These are phyloP conservation scores for Tolypocladium paradoxum DNA, from an alignment of 2,329 filamentous ascomycete species.

Conservation along the genomic window DNA sequence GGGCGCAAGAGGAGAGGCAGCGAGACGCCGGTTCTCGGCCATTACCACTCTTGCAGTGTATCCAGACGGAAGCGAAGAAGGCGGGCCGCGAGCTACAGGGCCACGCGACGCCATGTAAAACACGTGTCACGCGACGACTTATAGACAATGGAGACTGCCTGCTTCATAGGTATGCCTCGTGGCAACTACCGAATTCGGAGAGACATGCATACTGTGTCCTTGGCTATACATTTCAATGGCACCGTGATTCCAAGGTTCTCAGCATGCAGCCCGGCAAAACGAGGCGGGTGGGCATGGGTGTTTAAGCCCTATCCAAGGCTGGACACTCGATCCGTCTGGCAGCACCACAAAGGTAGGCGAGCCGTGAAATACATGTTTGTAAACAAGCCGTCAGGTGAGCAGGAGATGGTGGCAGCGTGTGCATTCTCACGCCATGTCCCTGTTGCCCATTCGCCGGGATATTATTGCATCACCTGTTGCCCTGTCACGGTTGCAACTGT, in stretches of 20 bases:
- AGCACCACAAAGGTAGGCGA: background rate
- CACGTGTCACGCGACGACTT: background rate
- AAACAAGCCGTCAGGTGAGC: background rate
- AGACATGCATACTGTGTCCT: background rate
- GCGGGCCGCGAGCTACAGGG: background rate
- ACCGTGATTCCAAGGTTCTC: background rate
- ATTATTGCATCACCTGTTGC: background rate
- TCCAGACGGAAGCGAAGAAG: background rate
- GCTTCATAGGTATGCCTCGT: background rate
- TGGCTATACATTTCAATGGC: background rate
- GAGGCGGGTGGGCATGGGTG: background rate
- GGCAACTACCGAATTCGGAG: background rate
- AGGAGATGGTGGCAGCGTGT: background rate
- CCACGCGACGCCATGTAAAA: background rate
- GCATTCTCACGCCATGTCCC: background rate
- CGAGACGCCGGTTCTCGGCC: slow-evolving; percentile 20
- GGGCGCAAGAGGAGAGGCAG: slow-evolving; percentile 8
- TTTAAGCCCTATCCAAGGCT: background rate
- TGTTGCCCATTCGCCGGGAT: background rate
- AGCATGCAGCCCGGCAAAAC: background rate
- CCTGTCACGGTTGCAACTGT: background rate
- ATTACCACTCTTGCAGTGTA: background rate
- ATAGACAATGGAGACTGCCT: background rate
- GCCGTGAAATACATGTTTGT: background rate
- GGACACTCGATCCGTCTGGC: background rate